Evolutionary conservation across 2,329 filamentous ascomycete species (phyloP).

Genomic region (Colletotrichum lindemuthianum): DNA sequence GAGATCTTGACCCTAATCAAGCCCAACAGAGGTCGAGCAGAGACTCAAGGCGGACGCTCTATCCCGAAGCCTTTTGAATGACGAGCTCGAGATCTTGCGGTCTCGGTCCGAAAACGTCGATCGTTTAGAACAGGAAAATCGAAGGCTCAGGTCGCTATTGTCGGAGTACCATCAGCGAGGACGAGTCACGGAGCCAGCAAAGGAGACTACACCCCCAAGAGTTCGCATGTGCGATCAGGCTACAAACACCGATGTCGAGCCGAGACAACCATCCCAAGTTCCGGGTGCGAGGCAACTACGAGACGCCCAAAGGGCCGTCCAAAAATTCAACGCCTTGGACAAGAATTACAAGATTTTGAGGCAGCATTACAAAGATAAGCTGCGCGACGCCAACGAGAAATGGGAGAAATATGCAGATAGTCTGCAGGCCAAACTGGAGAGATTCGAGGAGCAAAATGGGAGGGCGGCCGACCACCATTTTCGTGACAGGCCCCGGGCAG

Average conservation of each 20-base stretch:
- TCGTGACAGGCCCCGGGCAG: constrained; percentile 17
- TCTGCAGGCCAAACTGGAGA: constrained; percentile 54
- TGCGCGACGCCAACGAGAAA: constrained; percentile 49
- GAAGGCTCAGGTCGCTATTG: constrained; percentile 51
- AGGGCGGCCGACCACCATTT: background rate
- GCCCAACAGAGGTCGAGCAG: constrained; percentile 41
- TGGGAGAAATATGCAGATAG: constrained; percentile 58
- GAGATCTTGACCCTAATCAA: constrained; percentile 34
- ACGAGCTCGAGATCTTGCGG: constrained; percentile 49
- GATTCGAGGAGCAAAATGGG: constrained; percentile 20
- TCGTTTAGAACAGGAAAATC: constrained; percentile 54
- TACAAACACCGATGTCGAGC: constrained; percentile 21
- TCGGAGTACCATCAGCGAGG: constrained; percentile 40
- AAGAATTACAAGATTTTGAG: constrained; percentile 53
- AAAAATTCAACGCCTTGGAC: constrained; percentile 53
- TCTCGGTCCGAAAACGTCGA: constrained; percentile 45
- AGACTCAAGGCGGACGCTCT: constrained; percentile 28
- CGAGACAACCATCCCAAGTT: background rate
- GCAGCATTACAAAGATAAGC: constrained; percentile 51
- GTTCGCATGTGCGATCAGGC: constrained; percentile 15
- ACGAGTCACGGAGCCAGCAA: constrained; percentile 12
- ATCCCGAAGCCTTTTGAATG: constrained; percentile 18
- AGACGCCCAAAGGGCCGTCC: constrained; percentile 45
- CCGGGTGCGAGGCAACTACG: constrained; percentile 14
- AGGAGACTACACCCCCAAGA: constrained; percentile 8